A percentile compares a stretch with the other conserved stretches of the same genome.
Conservation (phyloP, 805 yeast species). For the Candida endomychidarum region DNA sequence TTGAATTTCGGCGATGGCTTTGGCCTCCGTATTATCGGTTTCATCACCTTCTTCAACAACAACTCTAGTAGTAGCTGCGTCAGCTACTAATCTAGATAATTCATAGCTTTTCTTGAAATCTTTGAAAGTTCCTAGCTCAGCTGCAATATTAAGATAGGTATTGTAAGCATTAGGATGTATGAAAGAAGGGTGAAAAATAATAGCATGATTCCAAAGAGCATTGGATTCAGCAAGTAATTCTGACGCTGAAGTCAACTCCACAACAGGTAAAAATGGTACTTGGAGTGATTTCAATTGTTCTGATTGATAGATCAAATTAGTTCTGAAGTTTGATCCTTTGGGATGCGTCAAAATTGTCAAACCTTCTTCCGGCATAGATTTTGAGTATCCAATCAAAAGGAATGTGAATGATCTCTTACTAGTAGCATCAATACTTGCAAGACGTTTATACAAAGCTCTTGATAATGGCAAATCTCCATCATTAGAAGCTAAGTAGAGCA, state of each 20-base stretch:
- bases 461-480: constrained; percentile 77
- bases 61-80: constrained; percentile 11
- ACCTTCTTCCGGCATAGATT: constrained; percentile 19
- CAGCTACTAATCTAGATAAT: constrained; percentile 11
- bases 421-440: constrained; percentile 34
- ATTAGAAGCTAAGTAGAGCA: constrained; percentile 73
- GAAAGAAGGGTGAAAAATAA: constrained; percentile 42
- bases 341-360: constrained; percentile 39
- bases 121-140: constrained; percentile 29
- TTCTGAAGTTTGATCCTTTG: constrained; percentile 47
- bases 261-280: constrained; percentile 73
- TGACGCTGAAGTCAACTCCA: constrained; percentile 34
- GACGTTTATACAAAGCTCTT: constrained; percentile 61
- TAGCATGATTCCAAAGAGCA: constrained; percentile 67
- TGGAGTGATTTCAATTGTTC: neutral
- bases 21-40: neutral
- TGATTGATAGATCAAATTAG: constrained; percentile 35
- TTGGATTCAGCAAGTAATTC: constrained; percentile 69
- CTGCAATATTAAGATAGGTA: constrained; percentile 51
- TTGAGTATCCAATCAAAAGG: constrained; percentile 51
- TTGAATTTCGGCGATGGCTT: neutral
- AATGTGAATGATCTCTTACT: constrained; percentile 45
- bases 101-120: constrained; percentile 37
- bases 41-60: constrained; percentile 19
- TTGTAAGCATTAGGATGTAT: constrained; percentile 46